These are phyloP conservation scores for Malus hybrid DNA, from an alignment of 331 rosid species.

Conservation along the genomic window DNA sequence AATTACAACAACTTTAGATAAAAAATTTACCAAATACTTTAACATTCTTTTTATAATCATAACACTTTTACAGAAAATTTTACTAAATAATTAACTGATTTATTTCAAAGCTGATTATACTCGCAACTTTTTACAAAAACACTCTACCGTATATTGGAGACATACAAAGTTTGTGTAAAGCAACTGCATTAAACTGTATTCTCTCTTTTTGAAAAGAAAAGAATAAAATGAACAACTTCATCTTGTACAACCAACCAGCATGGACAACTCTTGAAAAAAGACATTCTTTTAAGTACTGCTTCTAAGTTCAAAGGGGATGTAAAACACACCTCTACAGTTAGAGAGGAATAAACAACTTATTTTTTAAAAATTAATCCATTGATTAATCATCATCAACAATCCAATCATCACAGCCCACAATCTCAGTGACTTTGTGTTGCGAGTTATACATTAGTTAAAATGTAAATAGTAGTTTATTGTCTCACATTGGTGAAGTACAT, in stretches of 20 bases:
- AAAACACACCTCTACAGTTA: background rate
- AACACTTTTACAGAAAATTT: no score
- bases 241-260: background rate
- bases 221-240: background rate
- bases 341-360: background rate
- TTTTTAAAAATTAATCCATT: conserved; percentile 11
- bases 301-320: background rate
- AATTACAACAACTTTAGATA: no score
- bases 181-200: background rate
- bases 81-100: no score
- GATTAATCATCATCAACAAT: conserved; percentile 17
- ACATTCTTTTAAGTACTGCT: background rate
- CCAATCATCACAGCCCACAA: conserved; percentile 28
- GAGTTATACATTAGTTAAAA: no score
- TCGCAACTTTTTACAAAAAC: no score
- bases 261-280: background rate
- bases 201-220: background rate
- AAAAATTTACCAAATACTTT: no score
- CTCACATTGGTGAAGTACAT: no score
- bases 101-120: no score
- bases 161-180: background rate
- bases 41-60: no score
- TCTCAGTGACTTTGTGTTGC: no score
- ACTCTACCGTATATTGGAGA: background rate
- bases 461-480: no score